phyloP scores from a whole-genome alignment of 805 yeast genomes.

The Kluyveromyces nonfermentans region DNA sequence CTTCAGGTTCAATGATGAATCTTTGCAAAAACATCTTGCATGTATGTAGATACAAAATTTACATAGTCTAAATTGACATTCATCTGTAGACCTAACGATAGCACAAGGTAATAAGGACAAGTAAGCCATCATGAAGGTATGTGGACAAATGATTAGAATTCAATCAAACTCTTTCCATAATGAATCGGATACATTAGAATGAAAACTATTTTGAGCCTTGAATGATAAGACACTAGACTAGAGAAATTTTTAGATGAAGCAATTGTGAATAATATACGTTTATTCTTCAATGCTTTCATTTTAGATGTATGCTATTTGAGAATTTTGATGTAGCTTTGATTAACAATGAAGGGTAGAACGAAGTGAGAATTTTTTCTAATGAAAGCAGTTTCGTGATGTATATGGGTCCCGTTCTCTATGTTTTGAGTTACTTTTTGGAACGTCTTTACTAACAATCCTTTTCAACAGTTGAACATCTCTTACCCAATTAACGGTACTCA shows the following conservation, averaged over 20 bases:
- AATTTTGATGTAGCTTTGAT: neutral
- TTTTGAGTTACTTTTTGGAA: neutral
- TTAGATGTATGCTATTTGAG: neutral
- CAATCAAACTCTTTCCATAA: neutral
- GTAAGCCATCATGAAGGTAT: constrained; percentile 35
- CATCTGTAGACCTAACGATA: neutral
- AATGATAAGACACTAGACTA: neutral
- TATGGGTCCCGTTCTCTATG: neutral
- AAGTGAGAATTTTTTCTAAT: neutral
- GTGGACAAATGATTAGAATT: constrained; percentile 9
- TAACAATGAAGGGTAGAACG: too few relatives aligned
- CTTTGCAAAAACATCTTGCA: constrained; percentile 3
- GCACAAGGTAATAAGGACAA: constrained; percentile 16
- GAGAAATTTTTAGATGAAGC: neutral
- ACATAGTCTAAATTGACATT: neutral
- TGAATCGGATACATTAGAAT: neutral
- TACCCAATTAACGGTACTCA: constrained; percentile 99
- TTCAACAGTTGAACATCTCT: constrained; percentile 85
- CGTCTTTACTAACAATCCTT: constrained; percentile 15
- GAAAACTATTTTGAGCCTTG: neutral
- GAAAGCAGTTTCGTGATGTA: neutral
- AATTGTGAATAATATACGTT: neutral
- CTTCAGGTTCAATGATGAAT: constrained; percentile 5
- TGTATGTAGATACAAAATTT: neutral
- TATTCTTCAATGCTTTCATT: neutral